phyloP scores from a whole-genome alignment of 2,329 filamentous ascomycete species.

The Coniochaeta sp. region DNA sequence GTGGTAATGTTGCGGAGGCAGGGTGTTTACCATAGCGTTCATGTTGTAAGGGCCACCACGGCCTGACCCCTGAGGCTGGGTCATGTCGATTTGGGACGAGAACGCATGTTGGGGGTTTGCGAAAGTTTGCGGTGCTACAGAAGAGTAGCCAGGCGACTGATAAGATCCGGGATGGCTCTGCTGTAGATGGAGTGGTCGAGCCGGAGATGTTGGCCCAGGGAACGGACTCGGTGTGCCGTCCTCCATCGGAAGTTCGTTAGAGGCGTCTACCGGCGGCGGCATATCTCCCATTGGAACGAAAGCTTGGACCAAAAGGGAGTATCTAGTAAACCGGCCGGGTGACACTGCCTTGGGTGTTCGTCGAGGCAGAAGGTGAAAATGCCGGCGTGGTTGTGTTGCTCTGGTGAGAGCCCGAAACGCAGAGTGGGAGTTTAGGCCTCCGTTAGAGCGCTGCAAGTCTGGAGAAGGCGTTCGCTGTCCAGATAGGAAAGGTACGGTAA shows the following conservation, averaged over 20 bases:
- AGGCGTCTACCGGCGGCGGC: neutral
- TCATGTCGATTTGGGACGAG: constrained; percentile 34
- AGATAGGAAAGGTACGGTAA: neutral
- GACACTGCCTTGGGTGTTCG: neutral
- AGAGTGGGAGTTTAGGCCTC: neutral
- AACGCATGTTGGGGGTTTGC: constrained; percentile 29
- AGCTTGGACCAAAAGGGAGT: neutral
- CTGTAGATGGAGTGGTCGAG: neutral
- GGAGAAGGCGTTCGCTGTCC: neutral
- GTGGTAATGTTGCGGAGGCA: constrained; percentile 34
- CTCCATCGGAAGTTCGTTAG: neutral
- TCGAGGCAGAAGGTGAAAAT: neutral
- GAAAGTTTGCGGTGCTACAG: constrained; percentile 20
- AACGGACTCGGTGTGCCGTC: neutral
- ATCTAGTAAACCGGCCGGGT: neutral
- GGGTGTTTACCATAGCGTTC: constrained; percentile 32
- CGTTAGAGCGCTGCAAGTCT: neutral
- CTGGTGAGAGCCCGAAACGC: neutral
- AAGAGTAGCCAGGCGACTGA: neutral
- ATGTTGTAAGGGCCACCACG: constrained; percentile 37
- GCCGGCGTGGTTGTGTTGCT: neutral
- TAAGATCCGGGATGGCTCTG: constrained; percentile 3
- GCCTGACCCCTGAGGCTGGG: constrained; percentile 19
- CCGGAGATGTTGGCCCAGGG: neutral
- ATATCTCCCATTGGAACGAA: neutral